Conservation (phyloP, 805 yeast genomes). For the Metschnikowia lachancei region DNA sequence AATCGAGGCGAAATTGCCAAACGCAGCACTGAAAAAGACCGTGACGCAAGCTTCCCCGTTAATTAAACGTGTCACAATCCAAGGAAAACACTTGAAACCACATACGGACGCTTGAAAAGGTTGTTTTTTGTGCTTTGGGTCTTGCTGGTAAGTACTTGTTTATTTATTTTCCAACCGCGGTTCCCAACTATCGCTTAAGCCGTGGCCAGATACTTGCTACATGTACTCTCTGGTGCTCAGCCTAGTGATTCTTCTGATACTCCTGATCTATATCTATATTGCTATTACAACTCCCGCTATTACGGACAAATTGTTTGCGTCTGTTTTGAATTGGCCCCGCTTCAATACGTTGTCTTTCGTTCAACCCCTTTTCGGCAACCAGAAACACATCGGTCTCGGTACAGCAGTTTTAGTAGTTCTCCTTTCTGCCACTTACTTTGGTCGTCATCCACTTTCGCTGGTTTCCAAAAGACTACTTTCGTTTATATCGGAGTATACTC, state of each 20-base stretch:
- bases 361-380: background rate
- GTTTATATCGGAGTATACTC: constrained; percentile 8
- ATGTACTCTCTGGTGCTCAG: constrained; percentile 4
- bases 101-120: no score
- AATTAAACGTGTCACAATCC: no score
- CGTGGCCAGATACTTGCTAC: constrained; percentile 1
- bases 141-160: background rate
- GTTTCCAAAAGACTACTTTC: constrained; percentile 4
- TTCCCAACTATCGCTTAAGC: background rate
- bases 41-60: no score
- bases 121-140: background rate
- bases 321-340: background rate
- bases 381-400: constrained; percentile 9
- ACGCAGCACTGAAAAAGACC: no score
- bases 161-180: no score
- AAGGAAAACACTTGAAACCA: no score
- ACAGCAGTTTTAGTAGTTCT: constrained; percentile 13
- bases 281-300: constrained; percentile 4
- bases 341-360: constrained; percentile 3
- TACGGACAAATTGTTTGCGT: constrained; percentile 1
- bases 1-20: no score
- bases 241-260: constrained; percentile 4
- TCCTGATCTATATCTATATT: background rate
- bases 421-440: constrained; percentile 5
- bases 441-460: constrained; percentile 5